Base-by-base conservation (phyloP, 2,329 filamentous ascomycete genomes). In the Paraphoma chrysanthemicola region DNA sequence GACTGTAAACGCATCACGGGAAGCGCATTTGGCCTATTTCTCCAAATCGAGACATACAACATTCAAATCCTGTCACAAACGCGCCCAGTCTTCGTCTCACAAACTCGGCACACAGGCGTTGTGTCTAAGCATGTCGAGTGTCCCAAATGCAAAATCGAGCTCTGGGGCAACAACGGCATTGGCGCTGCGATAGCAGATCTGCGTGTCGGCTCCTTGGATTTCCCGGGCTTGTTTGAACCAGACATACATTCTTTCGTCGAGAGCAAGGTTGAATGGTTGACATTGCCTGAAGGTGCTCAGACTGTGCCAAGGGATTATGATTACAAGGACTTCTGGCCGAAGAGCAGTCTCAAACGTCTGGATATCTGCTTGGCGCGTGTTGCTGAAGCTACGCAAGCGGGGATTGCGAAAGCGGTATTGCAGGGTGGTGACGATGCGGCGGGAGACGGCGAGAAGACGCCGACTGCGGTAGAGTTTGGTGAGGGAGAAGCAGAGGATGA, bases 201-300 rank as follows among this genome's bases (percentile, higher is more conserved):
- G 1, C 48, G 57, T 2, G 60, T 69, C 10, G 72, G 72, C 10
- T 69, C 67, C 1, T 44, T 75, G 16, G 72, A 75, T 53, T 60
- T 63, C 10, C 70, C 72, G 0, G 50, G 53, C 1, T 48, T 72
- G 10, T 69, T 75, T 66, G 67, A 70, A 48, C 72, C 72, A 1
- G 72, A 75, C 53, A 6, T 69, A 17, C 72, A 75, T 48, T 50
- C 55, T 1, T 74, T 59, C 48, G 57, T 70, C 2, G 69, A 68
- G 38, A 69, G 60, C 44, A 74, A 73, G 41, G n/a, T 75, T 4
- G 61, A 63, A 0, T 75, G 72, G 71, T 44, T 75, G 2, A n/a
- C 6, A 4, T 49, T 75, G 11, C 71, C 72, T 0, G 55, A 64
- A 3, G 65, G 56, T 2, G 65, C 71, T 8, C 67, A 57, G 51